Base-by-base conservation (phyloP, 805 yeast genomes). In the Wickerhamomyces canadensis region DNA sequence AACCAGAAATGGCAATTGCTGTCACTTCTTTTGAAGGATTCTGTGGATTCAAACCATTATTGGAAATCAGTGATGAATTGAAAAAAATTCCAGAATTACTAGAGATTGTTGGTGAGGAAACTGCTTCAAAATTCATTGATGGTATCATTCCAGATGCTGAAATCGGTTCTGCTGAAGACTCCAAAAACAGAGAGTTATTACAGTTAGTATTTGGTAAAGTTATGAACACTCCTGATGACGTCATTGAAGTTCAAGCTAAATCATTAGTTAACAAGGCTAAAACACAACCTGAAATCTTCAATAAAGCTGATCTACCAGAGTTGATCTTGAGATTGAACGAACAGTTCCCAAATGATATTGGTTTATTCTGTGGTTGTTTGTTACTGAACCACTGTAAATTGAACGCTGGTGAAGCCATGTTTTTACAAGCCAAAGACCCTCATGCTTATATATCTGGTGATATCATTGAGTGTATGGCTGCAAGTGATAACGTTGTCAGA, bases 1-100 rank as follows among this genome's bases (percentile, higher is more conserved):
- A 93, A 69, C 98, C 98, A n/a, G 98, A 93, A 64, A 93, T 93
- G 98, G 98, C 98, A 35, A 78, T 93, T 55, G 98, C 98, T 8
- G 80, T 93, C 37, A 89, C 98, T 17, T 85, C 78, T 43, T 93
- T 93, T 54, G 98, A 93, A 68, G 98, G 97, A 0, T 91, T 93
- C 65, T 93, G 98, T 64, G 98, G 98, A 0, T 93, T 93, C 70
- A 82, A 93, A 58, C 98, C 98, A 16, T 74, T 89, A 54, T 72
- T 68, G 25, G 83, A 88, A 63, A 74, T 93, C 49, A 80, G 80
- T 33, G 67, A 67, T 31, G 78, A 85, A 44, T 71, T 93, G 52
- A 56, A 70, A 41, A 73, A 74, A 12, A 75, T 93, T 34, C 91
- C 95, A 4, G 97, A 91, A 64, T 76, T 93, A 36, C 64, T 59